A percentile compares a stretch with the other conserved stretches of the same genome.
phyloP scores from a whole-genome alignment of 208 protist genomes.

The Trypanosoma avium region DNA sequence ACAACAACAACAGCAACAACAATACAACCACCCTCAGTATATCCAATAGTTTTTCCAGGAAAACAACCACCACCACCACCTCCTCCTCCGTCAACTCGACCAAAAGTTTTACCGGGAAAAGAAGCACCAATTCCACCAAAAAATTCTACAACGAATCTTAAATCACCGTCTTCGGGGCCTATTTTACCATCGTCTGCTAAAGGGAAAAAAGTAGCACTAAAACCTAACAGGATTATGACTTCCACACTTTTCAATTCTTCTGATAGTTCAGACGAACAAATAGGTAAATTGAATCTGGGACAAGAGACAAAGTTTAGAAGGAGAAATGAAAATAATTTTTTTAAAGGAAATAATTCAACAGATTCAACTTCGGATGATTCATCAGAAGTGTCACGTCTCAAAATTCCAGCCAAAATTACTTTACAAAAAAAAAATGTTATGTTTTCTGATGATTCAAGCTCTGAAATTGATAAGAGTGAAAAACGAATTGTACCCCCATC shows the following conservation, averaged over 20 bases:
- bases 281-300: neutral
- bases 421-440: neutral
- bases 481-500: neutral
- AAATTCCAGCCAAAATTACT: neutral
- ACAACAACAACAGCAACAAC: neutral
- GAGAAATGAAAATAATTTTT: constrained; percentile 1
- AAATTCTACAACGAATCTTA: neutral
- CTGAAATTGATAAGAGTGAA: constrained; percentile 5
- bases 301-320: constrained; percentile 4
- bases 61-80: constrained; percentile 5
- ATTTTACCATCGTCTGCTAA: neutral
- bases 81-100: constrained; percentile 12
- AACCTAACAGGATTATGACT: constrained; percentile 7
- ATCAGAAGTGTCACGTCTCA: neutral
- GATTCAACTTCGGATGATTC: constrained; percentile 13
- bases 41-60: neutral
- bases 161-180: neutral
- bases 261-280: constrained; percentile 18
- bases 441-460: constrained; percentile 2
- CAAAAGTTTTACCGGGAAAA: constrained; percentile 7
- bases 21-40: too few species aligned
- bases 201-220: neutral
- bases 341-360: neutral
- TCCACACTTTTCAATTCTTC: constrained; percentile 28
- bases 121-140: neutral